phyloP scores from a whole-genome alignment of 129 eudicot species.

The Sambucus nigra region DNA sequence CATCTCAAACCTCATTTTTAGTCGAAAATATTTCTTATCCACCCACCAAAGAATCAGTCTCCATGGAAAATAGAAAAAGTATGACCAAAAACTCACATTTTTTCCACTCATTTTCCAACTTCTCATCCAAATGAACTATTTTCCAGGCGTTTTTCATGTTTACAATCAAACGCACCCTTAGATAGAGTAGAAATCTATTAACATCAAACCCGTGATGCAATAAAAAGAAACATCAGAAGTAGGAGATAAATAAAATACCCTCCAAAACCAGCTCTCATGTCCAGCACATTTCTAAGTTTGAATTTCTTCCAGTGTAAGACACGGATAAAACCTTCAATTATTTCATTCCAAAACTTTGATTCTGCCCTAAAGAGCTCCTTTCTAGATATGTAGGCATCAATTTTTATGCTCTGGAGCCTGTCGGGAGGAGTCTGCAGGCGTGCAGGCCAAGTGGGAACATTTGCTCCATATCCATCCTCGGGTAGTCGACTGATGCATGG shows the following conservation, averaged over 20 bases:
- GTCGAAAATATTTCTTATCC: too few species aligned
- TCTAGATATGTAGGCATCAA: conserved; percentile 82
- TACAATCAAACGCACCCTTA: too few species aligned
- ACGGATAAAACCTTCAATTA: conserved; percentile 64
- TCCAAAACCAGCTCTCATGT: conserved; percentile 98
- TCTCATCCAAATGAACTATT: too few species aligned
- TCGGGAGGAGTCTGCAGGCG: conserved; percentile 73
- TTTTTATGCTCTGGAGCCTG: conserved; percentile 74
- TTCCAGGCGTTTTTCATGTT: too few species aligned
- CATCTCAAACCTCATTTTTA: too few species aligned
- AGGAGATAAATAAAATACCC: conserved; percentile 39
- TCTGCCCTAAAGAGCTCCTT: conserved; percentile 87
- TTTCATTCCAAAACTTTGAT: conserved; percentile 87
- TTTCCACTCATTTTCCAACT: too few species aligned
- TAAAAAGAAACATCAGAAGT: background rate
- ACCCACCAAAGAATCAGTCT: too few species aligned
- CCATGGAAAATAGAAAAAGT: too few species aligned
- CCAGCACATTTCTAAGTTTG: conserved; percentile 80
- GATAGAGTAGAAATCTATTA: background rate
- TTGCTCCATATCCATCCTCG: conserved; percentile 70
- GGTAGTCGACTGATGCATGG: conserved; percentile 81
- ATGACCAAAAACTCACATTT: too few species aligned
- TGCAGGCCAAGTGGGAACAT: conserved; percentile 72
- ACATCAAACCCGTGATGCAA: background rate
- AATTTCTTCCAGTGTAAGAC: conserved; percentile 55